Base-by-base conservation (phyloP, 164 flowering plant genomes). In the Chloranthus sessilifolius region DNA sequence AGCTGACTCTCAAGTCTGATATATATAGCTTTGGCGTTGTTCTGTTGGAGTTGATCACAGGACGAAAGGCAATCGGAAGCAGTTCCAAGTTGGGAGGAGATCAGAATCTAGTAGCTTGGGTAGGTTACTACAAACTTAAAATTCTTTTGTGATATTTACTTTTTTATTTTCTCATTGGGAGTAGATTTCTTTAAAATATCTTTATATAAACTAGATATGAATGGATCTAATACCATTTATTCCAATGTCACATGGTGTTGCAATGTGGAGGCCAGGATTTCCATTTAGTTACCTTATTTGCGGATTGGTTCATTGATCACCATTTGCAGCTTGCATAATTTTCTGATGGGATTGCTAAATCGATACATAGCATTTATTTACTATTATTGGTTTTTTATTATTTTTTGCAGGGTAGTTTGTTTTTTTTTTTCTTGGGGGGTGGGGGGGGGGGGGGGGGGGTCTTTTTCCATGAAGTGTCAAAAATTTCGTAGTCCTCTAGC, bases 21-120 rank as follows among this genome's bases (percentile, higher is more conserved):
- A 74, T 83, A 7, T 83, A 74, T 52, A 74, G 95, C 61, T 83
- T 87, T 42, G 95, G 95, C 37, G 95, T 87, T 38, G 87, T 87
- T 54, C 49, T 87, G 22, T 63, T 87, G 70, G 95, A 87, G 69
- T 34, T 87, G 50, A 78, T 90, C 54, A 80, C 91, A 0, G 97
- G 95, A 15, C 63, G 87, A 43, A 84, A 74, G 70, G 88, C 88
- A 4, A 69, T 82, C 25, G 95, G 84, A n/a, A n/a, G n/a, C 61
- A 4, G 2, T 46, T 64, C 51, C 29, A 75, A 59, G 66, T 50
- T 34, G 30, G 71, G 34, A 0, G 88, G 77, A 58, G 92, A 89
- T 59, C 92, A 81, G 60, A 79, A 69, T 56, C 65, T 90, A 44
- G 72, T 90, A 28, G 26, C 64, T 41, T 90, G 95, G 95, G 95